Percentiles rank a stretch among this genome's conserved stretches.
Evolutionary conservation across 1,139 yeast species (phyloP).

Genomic region (Debaryomycetaceae sp.): DNA sequence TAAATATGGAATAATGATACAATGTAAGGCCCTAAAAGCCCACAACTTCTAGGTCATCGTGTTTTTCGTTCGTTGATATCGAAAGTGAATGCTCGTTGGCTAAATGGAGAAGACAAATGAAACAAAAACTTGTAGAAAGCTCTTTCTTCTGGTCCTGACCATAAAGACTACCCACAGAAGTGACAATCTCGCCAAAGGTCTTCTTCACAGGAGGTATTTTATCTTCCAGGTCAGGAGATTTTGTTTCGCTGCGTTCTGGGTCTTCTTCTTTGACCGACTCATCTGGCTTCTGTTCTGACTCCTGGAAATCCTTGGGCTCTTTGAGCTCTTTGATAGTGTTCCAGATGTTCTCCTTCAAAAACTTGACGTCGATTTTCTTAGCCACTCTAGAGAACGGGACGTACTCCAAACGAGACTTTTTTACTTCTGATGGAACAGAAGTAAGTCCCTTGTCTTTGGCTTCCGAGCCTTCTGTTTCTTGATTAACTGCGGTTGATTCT

Average conservation of each 20-base stretch:
- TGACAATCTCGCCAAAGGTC: slow-evolving; percentile 48
- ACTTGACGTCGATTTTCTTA: slow-evolving; percentile 78
- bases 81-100: slow-evolving; percentile 84
- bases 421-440: slow-evolving; percentile 36
- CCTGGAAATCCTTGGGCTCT: not conserved
- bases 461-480: slow-evolving; percentile 20
- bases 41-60: slow-evolving; percentile 56
- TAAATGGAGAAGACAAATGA: slow-evolving; percentile 78
- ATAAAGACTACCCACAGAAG: slow-evolving; percentile 53
- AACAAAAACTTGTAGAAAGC: slow-evolving; percentile 82
- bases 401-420: slow-evolving; percentile 53
- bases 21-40: slow-evolving; percentile 23
- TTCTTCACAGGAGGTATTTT: slow-evolving; percentile 12
- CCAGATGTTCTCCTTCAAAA: slow-evolving; percentile 84
- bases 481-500: slow-evolving; percentile 20
- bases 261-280: not conserved
- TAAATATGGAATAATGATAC: too few relatives aligned
- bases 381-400: slow-evolving; percentile 78
- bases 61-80: slow-evolving; percentile 53
- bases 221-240: slow-evolving; percentile 7
- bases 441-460: slow-evolving; percentile 20
- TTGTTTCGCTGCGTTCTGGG: not conserved
- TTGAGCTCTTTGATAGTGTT: slow-evolving; percentile 35
- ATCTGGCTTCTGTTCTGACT: slow-evolving; percentile 2
- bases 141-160: slow-evolving; percentile 54